Conservation (phyloP, 2,329 filamentous ascomycete species). For the Ciborinia camelliae region DNA sequence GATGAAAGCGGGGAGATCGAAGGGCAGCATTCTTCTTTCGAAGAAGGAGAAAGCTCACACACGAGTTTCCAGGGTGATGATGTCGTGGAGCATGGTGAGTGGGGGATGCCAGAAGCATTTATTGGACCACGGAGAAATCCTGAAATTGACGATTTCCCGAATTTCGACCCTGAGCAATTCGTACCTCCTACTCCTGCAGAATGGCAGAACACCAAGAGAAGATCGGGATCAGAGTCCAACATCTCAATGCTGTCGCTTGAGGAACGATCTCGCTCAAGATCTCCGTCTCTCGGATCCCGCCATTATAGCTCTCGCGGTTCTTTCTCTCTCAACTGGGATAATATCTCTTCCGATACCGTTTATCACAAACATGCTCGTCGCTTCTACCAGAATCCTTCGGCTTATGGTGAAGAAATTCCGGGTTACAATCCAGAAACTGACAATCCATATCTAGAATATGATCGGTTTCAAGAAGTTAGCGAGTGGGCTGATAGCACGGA, state of each 20-base stretch:
- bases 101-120: neutral
- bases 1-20: neutral
- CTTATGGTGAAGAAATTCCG: slow-evolving; percentile 1
- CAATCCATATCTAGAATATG: slow-evolving; percentile 12
- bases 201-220: neutral
- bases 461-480: slow-evolving; percentile 7
- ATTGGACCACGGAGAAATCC: slow-evolving; percentile 1
- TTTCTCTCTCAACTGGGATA: slow-evolving; percentile 9
- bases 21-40: neutral
- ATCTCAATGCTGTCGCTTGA: neutral
- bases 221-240: neutral
- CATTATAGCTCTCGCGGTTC: neutral
- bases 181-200: neutral
- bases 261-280: neutral
- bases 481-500: slow-evolving; percentile 9
- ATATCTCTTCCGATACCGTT: slow-evolving; percentile 7
- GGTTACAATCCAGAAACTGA: slow-evolving; percentile 4
- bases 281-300: neutral
- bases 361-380: slow-evolving; percentile 13
- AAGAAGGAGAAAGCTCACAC: neutral
- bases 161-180: neutral
- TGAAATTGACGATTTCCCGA: slow-evolving; percentile 2
- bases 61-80: slow-evolving; percentile 7
- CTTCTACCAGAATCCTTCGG: neutral
- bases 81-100: neutral